phyloP scores from a whole-genome alignment of 2,329 filamentous ascomycete species.

The Xylaria sp. region DNA sequence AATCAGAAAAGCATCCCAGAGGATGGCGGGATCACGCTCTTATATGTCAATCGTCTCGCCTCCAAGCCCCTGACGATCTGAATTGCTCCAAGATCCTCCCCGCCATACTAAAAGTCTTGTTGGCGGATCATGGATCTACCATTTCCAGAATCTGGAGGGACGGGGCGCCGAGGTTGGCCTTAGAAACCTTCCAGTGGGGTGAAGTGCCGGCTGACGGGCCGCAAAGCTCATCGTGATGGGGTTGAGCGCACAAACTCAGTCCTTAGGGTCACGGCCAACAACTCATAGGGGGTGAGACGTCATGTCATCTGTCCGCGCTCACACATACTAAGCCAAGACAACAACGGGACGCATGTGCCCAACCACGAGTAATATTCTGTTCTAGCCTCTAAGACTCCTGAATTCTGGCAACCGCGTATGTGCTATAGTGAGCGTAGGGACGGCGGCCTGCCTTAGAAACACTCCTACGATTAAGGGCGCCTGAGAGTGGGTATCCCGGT shows the following conservation, averaged over 20 bases:
- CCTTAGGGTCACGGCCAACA: slow-evolving; percentile 13
- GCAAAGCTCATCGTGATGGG: slow-evolving; percentile 18
- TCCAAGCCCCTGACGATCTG: background rate
- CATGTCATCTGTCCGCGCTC: background rate
- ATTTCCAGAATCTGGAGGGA: slow-evolving; percentile 25
- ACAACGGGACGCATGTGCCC: slow-evolving; percentile 8
- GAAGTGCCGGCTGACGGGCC: slow-evolving; percentile 30
- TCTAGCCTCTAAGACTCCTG: background rate
- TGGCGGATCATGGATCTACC: slow-evolving; percentile 9
- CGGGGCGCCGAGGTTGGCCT: slow-evolving; percentile 8
- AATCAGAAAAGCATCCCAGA: slow-evolving; percentile 24
- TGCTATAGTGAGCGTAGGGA: slow-evolving; percentile 3
- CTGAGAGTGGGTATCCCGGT: slow-evolving; percentile 21
- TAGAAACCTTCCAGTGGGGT: slow-evolving; percentile 14
- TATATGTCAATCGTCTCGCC: slow-evolving; percentile 25
- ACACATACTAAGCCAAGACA: slow-evolving; percentile 20
- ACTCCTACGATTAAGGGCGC: slow-evolving; percentile 16
- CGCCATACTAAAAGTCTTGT: background rate
- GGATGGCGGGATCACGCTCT: slow-evolving; percentile 24
- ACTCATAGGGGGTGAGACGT: slow-evolving; percentile 12
- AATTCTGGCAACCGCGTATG: background rate
- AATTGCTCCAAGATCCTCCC: background rate
- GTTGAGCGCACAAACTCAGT: background rate
- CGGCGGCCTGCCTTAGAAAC: background rate
- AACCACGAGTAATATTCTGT: background rate